Conservation (phyloP, 2,329 filamentous ascomycete species). For the Talaromyces rugulosus region DNA sequence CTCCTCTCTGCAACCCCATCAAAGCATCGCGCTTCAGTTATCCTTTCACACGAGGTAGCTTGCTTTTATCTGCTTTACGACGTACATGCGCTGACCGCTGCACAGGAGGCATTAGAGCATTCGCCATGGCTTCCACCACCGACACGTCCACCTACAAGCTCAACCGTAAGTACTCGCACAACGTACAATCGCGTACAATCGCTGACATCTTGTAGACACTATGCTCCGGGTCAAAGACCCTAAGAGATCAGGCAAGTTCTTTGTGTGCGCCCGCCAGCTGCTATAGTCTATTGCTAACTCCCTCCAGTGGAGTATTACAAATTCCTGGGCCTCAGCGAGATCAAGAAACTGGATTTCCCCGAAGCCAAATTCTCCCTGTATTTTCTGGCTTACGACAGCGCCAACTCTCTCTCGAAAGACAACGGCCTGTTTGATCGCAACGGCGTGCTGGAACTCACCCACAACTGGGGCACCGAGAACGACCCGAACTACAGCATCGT, state of each 20-base stretch:
- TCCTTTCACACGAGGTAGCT: neutral
- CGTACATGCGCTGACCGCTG: conserved; percentile 4
- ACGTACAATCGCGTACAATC: conserved; percentile 16
- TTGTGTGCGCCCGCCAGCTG: neutral
- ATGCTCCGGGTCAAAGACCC: conserved; percentile 96
- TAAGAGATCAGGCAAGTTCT: conserved; percentile 62
- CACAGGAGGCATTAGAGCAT: conserved; percentile 24
- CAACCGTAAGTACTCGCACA: conserved; percentile 49
- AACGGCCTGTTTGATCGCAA: conserved; percentile 77
- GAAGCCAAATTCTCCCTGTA: conserved; percentile 93
- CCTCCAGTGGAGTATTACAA: conserved; percentile 80
- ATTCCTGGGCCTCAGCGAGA: conserved; percentile 78
- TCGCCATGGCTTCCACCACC: conserved; percentile 51
- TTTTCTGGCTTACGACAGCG: conserved; percentile 84
- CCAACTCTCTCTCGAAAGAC: conserved; percentile 68
- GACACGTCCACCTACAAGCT: conserved; percentile 62
- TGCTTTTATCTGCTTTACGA: neutral
- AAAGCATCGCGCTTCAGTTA: neutral
- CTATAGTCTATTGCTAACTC: conserved; percentile 1
- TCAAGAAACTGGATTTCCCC: conserved; percentile 76
- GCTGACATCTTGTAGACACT: conserved; percentile 29
- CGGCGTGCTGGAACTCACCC: conserved; percentile 80
- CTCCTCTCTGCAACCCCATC: neutral
- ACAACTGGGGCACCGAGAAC: conserved; percentile 83
- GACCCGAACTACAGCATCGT: conserved; percentile 75